Evolutionary conservation across 169 alveolate genomes (phyloP).

Genomic region (Cardiosporidium cionae): DNA sequence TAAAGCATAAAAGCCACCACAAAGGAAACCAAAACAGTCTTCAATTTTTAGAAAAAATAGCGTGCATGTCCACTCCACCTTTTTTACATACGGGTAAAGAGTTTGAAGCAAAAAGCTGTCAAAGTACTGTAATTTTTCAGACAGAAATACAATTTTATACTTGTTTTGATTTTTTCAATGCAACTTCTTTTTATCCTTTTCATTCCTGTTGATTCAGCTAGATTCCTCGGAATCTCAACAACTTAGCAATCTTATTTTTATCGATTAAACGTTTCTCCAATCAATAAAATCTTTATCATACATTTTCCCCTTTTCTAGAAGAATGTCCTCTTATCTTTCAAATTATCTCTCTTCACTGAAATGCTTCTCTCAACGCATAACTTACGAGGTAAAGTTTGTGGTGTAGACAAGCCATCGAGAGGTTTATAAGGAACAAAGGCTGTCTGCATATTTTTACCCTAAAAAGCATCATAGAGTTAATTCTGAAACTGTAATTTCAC

Average conservation of each 20-base stretch:
- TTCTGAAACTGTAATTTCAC: background rate
- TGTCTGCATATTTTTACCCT: slow-evolving; percentile 19
- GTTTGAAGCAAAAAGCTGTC: background rate
- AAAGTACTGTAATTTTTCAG: background rate
- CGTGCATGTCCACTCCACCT: background rate
- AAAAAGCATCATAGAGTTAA: background rate
- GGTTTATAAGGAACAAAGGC: slow-evolving; percentile 26
- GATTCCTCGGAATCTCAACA: too few species aligned
- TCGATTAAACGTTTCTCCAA: too few species aligned
- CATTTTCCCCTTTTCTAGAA: too few species aligned
- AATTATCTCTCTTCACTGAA: too few species aligned
- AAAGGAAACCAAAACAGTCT: background rate
- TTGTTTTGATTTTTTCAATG: too few species aligned
- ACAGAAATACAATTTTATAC: background rate
- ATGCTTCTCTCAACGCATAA: too few species aligned
- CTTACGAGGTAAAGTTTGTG: slow-evolving; percentile 18
- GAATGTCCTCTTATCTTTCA: too few species aligned
- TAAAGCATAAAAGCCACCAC: background rate
- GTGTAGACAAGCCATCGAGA: slow-evolving; percentile 16
- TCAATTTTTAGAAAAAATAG: background rate
- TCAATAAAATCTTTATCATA: too few species aligned
- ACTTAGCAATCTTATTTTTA: too few species aligned
- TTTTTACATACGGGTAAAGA: background rate
- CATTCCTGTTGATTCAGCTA: too few species aligned
- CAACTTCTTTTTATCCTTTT: too few species aligned